A percentile compares a stretch with the other conserved stretches of the same genome.
phyloP scores from a whole-genome alignment of 1,284 basidiomycete genomes.

The Trichosporon inkin region DNA sequence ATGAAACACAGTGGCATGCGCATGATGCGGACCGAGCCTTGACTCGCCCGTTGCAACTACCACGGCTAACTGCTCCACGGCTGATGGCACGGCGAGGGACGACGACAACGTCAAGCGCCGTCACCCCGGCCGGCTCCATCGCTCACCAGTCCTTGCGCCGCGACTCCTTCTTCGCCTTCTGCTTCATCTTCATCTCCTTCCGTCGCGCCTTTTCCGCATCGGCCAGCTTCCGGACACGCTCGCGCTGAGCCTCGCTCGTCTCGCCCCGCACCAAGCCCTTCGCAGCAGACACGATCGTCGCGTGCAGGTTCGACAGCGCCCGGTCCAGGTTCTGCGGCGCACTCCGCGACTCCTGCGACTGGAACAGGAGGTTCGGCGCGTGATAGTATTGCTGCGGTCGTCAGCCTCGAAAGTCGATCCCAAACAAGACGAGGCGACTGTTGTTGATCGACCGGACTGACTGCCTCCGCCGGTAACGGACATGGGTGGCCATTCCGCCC shows the following conservation, averaged over 20 bases:
- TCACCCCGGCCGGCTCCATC: too few relatives aligned
- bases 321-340: constrained; percentile 36
- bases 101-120: too few relatives aligned
- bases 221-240: constrained; percentile 30
- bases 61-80: too few relatives aligned
- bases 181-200: constrained; percentile 34
- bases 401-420: background rate
- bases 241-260: constrained; percentile 37
- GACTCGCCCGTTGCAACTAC: too few relatives aligned
- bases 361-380: constrained; percentile 39
- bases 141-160: background rate
- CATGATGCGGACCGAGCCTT: too few relatives aligned
- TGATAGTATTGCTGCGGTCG: constrained; percentile 41
- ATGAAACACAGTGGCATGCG: too few relatives aligned
- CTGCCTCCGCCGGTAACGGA: too few relatives aligned
- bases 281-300: constrained; percentile 31
- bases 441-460: too few relatives aligned
- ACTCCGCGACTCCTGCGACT: constrained; percentile 37
- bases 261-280: constrained; percentile 33
- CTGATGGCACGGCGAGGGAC: too few relatives aligned
- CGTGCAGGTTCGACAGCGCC: constrained; percentile 34
- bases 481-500: too few relatives aligned
- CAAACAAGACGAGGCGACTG: too few relatives aligned
- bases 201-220: constrained; percentile 32
- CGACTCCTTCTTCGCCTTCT: constrained; percentile 29